Conservation (phyloP, 2,329 filamentous ascomycete species). For the Cladosporium sphaerospermum region DNA sequence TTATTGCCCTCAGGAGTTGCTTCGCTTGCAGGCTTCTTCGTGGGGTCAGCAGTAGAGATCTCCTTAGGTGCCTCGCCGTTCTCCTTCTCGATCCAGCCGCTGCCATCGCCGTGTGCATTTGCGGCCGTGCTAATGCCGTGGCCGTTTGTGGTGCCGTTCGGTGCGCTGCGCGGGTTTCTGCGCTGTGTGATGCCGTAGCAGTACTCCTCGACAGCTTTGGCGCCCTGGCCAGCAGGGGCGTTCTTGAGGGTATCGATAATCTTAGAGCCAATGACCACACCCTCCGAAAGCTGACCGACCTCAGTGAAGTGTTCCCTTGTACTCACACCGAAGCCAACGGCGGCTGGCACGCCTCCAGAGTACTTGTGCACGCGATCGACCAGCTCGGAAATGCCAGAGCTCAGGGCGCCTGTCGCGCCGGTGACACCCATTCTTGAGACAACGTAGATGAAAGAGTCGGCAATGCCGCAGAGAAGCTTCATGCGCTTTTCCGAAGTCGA, state of each 20-base stretch:
- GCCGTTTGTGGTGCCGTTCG: constrained; percentile 14
- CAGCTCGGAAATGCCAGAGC: constrained; percentile 72
- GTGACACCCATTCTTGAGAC: constrained; percentile 97
- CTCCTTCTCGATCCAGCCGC: constrained; percentile 28
- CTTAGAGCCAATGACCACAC: constrained; percentile 93
- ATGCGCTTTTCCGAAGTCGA: constrained; percentile 88
- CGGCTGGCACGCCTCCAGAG: constrained; percentile 82
- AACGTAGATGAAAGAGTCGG: constrained; percentile 98
- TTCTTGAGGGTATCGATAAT: constrained; percentile 77
- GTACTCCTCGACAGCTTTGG: constrained; percentile 76
- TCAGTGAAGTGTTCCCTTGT: constrained; percentile 89
- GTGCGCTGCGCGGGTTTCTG: constrained; percentile 18
- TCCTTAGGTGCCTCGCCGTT: constrained; percentile 28
- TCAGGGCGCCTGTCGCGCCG: constrained; percentile 77
- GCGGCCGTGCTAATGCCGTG: constrained; percentile 28
- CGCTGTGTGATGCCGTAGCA: constrained; percentile 61
- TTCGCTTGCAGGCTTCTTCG: constrained; percentile 28
- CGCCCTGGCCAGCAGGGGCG: constrained; percentile 58
- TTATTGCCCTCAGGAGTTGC: constrained; percentile 37
- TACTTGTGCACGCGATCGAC: constrained; percentile 83
- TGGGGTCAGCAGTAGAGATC: constrained; percentile 30
- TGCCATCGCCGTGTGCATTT: constrained; percentile 29
- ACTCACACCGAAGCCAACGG: constrained; percentile 93
- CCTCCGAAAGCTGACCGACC: constrained; percentile 77
- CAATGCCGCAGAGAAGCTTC: constrained; percentile 92